Percentiles rank a stretch among this genome's conserved stretches.
Conservation (phyloP, 2,329 filamentous ascomycete genomes). For the Xylariaceae sp. region DNA sequence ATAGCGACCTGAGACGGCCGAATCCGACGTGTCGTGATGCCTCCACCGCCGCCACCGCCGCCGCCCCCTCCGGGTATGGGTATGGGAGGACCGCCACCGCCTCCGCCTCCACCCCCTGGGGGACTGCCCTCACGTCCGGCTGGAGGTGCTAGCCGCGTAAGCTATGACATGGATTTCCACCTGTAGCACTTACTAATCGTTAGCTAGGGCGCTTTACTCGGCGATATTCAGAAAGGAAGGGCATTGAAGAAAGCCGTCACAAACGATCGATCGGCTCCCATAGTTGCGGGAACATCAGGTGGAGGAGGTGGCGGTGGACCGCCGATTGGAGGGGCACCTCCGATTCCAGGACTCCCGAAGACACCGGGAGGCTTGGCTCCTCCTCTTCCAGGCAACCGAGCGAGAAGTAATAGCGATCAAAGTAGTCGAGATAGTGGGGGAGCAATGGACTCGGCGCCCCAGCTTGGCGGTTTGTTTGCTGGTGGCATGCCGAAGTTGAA, state of each 20-base stretch:
- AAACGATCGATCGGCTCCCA: conserved; percentile 89
- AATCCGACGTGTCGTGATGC: conserved; percentile 44
- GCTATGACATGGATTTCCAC: conserved; percentile 39
- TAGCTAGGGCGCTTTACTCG: conserved; percentile 78
- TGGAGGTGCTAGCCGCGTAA: conserved; percentile 65
- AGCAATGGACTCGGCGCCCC: conserved; percentile 69
- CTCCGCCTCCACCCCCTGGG: conserved; percentile 70
- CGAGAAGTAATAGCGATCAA: conserved; percentile 84
- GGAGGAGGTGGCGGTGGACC: conserved; percentile 61
- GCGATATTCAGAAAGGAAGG: conserved; percentile 84
- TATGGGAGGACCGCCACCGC: conserved; percentile 68
- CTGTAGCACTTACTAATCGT: conserved; percentile 2
- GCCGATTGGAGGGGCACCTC: conserved; percentile 77
- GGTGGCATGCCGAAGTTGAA: conserved; percentile 95
- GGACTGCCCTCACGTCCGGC: conserved; percentile 65
- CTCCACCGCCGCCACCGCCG: conserved; percentile 72
- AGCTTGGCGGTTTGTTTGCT: conserved; percentile 86
- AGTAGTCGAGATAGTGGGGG: conserved; percentile 53
- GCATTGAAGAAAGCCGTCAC: conserved; percentile 84
- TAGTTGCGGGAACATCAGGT: conserved; percentile 63
- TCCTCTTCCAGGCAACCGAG: conserved; percentile 72
- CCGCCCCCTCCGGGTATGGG: conserved; percentile 60
- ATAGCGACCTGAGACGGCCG: not conserved
- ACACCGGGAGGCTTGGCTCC: conserved; percentile 68
- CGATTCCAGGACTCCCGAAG: conserved; percentile 70